Evolutionary conservation across 2,329 filamentous ascomycete species (phyloP), one percentile per base, ranked within the genome.

Genomic region (Phoma herbarum): DNA sequence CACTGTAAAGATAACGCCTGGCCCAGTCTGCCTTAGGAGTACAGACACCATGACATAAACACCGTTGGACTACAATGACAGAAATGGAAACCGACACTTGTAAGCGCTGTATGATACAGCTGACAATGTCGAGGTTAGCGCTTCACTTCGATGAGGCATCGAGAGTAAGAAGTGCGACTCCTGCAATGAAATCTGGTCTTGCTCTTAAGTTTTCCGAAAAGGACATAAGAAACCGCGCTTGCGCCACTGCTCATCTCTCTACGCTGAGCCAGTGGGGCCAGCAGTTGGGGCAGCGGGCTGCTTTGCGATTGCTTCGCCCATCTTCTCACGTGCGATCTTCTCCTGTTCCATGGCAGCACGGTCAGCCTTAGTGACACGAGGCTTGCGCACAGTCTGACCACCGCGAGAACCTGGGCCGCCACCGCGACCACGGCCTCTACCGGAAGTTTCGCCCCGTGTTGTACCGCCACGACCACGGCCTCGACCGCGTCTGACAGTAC

Each of bases 301-400:
- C 22, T 66, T 66, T 16, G 68, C 68, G 18, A 76, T 71, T 2
- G 63, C 67, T 16, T 67, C 66, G 5, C 78, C 80, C 68, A 81
- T 68, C 52, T 78, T 81, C 75, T 93, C 90, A 41, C 90, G 84
- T 64, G 93, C 90, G 7, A 88, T 83, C 80, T 95, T 95, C 76
- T 96, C 92, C 43, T 86, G 85, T 70, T 96, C 92, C 77, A 92
- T 88, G 71, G 89, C 86, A 61, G 90, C 89, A 69, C 92, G 91
- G 73, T 94, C 90, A 35, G 91, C 90, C 75, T 97, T 97, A 37
- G 90, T 95, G 66, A 92, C 89, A 41, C 93, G 88, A 50, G 92
- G 91, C 77, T 96, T 96, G 66, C 93, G 85, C 20, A 89, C 86
- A 0, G 89, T 88, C 11, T 86, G 83, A 43, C 91, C 90, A 50